Evolutionary conservation across 2,329 filamentous ascomycete genomes (phyloP), one percentile per base, ranked within the genome.

Genomic region (Apiospora hydei): DNA sequence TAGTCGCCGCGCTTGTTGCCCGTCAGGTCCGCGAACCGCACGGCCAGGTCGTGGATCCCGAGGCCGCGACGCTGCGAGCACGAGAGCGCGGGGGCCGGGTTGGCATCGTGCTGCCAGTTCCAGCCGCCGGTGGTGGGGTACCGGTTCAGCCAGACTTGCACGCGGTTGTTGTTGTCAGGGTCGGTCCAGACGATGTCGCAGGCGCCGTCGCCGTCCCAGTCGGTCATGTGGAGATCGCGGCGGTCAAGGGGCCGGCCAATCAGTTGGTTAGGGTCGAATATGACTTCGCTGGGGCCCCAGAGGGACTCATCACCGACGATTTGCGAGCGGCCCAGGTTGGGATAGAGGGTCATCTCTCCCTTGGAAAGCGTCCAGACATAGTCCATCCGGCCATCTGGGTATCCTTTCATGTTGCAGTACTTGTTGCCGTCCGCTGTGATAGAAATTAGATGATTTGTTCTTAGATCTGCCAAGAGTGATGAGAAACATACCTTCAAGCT

Each of bases 161-260:
- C 72, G 18, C 46, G 67, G 47, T 71, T 73, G 30, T 77, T 77
- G 18, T 72, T 77, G 11, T 80, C 72, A 0, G 75, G 77, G 30
- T 82, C 73, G 0, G 80, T 76, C 69, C 72, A 77, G 44, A 83
- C 74, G 57, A 82, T 78, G 61, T 84, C 82, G 68, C 78, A 80
- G 1, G 73, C 69, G 0, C 82, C 82, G 72, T 83, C 82, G 14
- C 78, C 80, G 67, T 84, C 78, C 80, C 80, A 83, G 72, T 84
- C 82, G 2, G 75, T 77, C 8, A 83, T 72, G 61, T 83, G 79
- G 5, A 84, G 68, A 57, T 77, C 77, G 8, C 78, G 76, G 4
- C 81, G 77, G 69, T 80, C 72, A 6, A 76, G 30, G 1, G 68
- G 41, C 1, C 34, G 7, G 57, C 57, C 57, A 4, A 64, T 6